Conservation (phyloP, 2,329 filamentous ascomycete species). For the Aspergillus puulaauensis region DNA sequence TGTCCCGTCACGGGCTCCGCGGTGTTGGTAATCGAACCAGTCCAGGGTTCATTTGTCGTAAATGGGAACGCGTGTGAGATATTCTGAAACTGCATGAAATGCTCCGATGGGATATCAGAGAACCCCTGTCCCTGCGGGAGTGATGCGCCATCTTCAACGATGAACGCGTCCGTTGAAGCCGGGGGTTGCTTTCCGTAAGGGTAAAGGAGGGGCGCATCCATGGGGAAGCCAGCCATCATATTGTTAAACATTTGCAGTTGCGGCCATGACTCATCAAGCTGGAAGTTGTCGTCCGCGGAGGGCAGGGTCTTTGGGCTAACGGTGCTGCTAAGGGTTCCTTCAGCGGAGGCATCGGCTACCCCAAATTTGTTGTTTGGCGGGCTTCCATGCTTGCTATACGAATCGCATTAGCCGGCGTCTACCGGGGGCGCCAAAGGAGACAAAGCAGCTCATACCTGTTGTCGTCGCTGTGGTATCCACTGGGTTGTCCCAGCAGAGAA, state of each 20-base stretch:
- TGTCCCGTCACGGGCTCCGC: slow-evolving; percentile 8
- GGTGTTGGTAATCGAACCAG: slow-evolving; percentile 18
- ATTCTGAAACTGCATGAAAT: slow-evolving; percentile 31
- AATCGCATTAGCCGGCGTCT: slow-evolving; percentile 11
- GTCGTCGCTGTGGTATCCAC: slow-evolving; percentile 24
- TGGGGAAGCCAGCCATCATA: slow-evolving; percentile 30
- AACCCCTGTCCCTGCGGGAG: slow-evolving; percentile 28
- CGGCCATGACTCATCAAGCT: slow-evolving; percentile 38
- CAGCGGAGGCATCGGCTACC: slow-evolving; percentile 27
- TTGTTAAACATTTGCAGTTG: slow-evolving; percentile 38
- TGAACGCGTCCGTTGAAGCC: slow-evolving; percentile 30
- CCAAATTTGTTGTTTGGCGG: slow-evolving; percentile 34
- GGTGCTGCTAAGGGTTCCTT: slow-evolving; percentile 35
- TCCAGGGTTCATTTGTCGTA: slow-evolving; percentile 28
- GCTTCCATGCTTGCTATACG: slow-evolving; percentile 32
- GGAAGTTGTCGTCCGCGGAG: slow-evolving; percentile 39
- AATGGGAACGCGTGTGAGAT: slow-evolving; percentile 31
- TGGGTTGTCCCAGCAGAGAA: slow-evolving; percentile 24
- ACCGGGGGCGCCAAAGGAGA: neutral
- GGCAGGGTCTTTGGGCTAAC: slow-evolving; percentile 39
- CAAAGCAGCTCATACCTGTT: slow-evolving; percentile 26
- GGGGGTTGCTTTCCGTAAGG: slow-evolving; percentile 32
- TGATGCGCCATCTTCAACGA: slow-evolving; percentile 37
- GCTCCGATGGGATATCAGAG: slow-evolving; percentile 29
- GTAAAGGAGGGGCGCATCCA: slow-evolving; percentile 33